Percentiles rank a stretch among this genome's conserved stretches.
Conservation (phyloP, 352 stramenopile genomes). For the Aphanomyces astaci region DNA sequence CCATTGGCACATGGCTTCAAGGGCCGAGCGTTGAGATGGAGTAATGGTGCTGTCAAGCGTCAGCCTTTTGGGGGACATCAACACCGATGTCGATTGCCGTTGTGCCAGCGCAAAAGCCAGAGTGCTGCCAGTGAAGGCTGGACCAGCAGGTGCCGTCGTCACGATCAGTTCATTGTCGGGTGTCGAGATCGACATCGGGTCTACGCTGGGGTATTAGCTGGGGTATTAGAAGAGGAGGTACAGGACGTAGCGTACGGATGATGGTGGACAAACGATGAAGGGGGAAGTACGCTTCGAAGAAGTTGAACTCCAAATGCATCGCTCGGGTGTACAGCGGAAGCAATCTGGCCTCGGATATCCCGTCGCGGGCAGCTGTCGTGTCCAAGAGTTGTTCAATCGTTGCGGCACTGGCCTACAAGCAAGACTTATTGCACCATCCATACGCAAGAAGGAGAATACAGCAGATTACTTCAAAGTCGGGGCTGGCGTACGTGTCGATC, state of each 20-base stretch:
- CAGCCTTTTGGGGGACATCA: background rate
- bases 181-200: too few relatives aligned
- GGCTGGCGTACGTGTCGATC: conserved; percentile 41
- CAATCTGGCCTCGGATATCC: conserved; percentile 27
- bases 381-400: conserved; percentile 35
- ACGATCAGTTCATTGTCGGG: too few relatives aligned
- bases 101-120: too few relatives aligned
- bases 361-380: conserved; percentile 28
- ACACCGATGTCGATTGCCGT: background rate
- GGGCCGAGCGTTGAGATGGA: background rate
- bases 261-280: conserved; percentile 22
- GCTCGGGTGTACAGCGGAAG: conserved; percentile 38
- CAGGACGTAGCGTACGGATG: background rate
- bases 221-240: too few relatives aligned
- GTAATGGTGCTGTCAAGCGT: background rate
- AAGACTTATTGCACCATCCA: too few relatives aligned
- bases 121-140: too few relatives aligned
- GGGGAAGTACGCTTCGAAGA: conserved; percentile 47
- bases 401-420: conserved; percentile 24
- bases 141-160: too few relatives aligned
- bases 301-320: conserved; percentile 47
- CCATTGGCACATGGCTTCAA: background rate
- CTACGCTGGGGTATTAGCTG: too few relatives aligned
- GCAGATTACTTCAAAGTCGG: conserved; percentile 38
- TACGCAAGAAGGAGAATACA: too few relatives aligned